A percentile compares a stretch with the other conserved stretches of the same genome.
Conservation (phyloP, 139 green algal species). For the Ulvella scutata region DNA sequence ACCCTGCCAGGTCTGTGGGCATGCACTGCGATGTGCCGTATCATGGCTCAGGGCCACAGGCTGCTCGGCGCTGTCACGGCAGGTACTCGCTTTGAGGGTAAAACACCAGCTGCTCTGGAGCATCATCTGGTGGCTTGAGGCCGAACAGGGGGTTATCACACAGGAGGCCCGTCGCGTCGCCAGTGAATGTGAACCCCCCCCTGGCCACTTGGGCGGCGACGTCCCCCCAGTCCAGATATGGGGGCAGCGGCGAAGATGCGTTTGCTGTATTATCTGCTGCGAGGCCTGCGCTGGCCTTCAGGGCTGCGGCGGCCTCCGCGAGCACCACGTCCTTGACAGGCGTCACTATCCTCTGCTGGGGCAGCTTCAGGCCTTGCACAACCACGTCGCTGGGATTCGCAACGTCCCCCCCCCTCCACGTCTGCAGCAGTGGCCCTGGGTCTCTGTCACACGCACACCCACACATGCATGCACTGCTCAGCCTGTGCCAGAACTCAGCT, state of each 20-base stretch:
- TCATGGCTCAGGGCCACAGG: too few species aligned
- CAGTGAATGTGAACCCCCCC: too few species aligned
- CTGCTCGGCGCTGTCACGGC: neutral
- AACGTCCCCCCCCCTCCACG: neutral
- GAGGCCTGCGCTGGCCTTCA: too few species aligned
- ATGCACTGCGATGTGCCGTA: too few species aligned
- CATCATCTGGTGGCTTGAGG: neutral
- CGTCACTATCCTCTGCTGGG: neutral
- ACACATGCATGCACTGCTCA: neutral
- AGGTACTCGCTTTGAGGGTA: neutral
- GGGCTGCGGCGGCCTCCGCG: neutral
- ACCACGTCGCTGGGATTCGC: neutral
- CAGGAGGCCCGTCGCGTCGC: neutral
- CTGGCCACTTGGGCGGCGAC: neutral
- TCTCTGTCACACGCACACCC: neutral
- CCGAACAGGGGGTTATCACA: neutral
- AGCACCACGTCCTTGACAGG: neutral
- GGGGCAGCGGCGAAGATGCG: too few species aligned
- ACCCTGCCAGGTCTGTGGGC: too few species aligned
- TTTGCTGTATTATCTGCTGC: too few species aligned
- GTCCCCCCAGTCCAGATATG: too few species aligned
- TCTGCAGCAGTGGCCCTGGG: neutral
- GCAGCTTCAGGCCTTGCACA: neutral
- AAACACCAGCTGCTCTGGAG: neutral
- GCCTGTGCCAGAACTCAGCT: neutral